Base-by-base conservation (phyloP, 2,329 filamentous ascomycete species). In the Sporothrix sp. region DNA sequence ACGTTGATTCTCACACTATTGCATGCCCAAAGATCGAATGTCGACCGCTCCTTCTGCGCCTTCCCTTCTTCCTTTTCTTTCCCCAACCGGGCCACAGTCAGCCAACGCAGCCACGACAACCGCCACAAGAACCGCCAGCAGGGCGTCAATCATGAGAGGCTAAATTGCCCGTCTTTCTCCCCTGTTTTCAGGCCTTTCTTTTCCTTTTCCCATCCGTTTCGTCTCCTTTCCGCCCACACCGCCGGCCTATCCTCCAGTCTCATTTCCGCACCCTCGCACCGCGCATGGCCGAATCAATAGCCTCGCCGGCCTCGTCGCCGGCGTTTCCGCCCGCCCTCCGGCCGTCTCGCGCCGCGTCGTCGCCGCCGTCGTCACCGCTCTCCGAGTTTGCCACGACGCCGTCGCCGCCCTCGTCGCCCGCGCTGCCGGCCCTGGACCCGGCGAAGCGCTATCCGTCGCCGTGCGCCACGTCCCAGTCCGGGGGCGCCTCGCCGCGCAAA, bases 341-440 rank as follows among this genome's bases (percentile, higher is more conserved):
- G 11, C 33, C 49, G 14, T 40, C 50, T 35, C 48, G 38, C 38
- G 35, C 33, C 5, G 10, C 47, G 3, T 38, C 30, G 18, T 54
- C 48, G 21, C 32, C 39, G 5, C 52, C 54, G 13, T 54, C 56
- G 4, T 58, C 68, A 11, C 70, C 69, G 23, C 48, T 54, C 37
- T 79, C 76, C 2, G 62, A 70, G 27, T 67, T 79, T 44, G 75
- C 74, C 20, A 68, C 70, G 43, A 76, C 77, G 20, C 76, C 76
- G 1, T 75, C 74, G 10, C 73, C 68, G 33, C 73, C 69, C 25
- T 71, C 72, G n/a, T 69, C 72, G 38, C 62, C 66, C 35, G 57
- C 64, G 18, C 58, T 64, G 48, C 48, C 59, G 28, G 45, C 61
- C 18, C 56, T 62, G 35, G 70, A 72, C 52, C 61, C 65, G 8